phyloP scores from a whole-genome alignment of 495 filamentous ascomycete species.

The Bryoglossum gracile region DNA sequence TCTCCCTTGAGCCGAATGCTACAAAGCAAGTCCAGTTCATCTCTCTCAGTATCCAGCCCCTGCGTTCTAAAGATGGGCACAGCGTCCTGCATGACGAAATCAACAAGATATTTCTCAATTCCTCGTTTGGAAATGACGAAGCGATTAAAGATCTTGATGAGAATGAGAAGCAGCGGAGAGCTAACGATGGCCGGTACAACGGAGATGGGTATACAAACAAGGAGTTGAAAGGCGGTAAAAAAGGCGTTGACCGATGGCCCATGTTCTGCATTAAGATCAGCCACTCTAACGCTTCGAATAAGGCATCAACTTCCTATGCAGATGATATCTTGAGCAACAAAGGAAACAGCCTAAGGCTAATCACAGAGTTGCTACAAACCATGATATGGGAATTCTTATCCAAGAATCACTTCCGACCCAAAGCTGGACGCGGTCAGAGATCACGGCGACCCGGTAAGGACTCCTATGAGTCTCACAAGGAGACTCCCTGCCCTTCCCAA shows the following conservation, averaged over 20 bases:
- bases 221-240: constrained; percentile 50
- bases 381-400: constrained; percentile 62
- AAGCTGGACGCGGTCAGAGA: neutral
- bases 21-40: constrained; percentile 74
- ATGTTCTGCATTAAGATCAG: constrained; percentile 84
- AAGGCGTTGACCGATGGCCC: constrained; percentile 74
- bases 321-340: constrained; percentile 33
- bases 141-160: constrained; percentile 30
- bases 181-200: constrained; percentile 36
- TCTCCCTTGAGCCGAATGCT: constrained; percentile 62
- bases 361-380: constrained; percentile 53
- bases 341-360: constrained; percentile 30
- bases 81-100: constrained; percentile 72
- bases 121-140: constrained; percentile 66
- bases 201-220: constrained; percentile 45
- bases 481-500: too few species aligned
- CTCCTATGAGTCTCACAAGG: too few species aligned
- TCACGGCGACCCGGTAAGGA: too few species aligned
- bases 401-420: constrained; percentile 48
- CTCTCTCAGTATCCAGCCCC: constrained; percentile 58
- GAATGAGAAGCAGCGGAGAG: constrained; percentile 30
- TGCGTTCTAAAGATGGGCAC: constrained; percentile 43
- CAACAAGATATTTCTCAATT: constrained; percentile 69
- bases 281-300: constrained; percentile 20
- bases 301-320: neutral